These are phyloP conservation scores for Phoma sp. DNA, from an alignment of 2,329 filamentous ascomycete species.

Conservation along the genomic window DNA sequence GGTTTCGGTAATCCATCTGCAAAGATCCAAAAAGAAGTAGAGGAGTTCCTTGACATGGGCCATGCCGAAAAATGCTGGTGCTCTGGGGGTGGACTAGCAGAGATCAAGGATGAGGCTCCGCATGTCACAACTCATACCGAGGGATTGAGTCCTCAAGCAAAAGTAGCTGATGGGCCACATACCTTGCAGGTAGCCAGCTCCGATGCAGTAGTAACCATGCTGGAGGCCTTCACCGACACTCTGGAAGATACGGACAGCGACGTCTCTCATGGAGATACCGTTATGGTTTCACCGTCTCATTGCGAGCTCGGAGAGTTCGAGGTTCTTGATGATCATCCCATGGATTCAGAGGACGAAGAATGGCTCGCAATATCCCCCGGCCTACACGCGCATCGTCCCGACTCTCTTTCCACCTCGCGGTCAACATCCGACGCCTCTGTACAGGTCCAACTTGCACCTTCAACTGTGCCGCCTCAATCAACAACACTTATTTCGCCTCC, in stretches of 20 bases:
- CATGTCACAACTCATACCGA: too few species aligned
- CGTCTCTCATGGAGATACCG: neutral
- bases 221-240: neutral
- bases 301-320: neutral
- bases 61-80: conserved; percentile 36
- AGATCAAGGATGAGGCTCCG: too few species aligned
- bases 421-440: neutral
- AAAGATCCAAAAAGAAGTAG: conserved; percentile 7
- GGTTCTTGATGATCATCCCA: neutral
- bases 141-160: too few species aligned
- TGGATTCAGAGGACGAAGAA: conserved; percentile 1
- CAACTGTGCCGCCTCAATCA: too few species aligned
- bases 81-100: neutral
- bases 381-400: neutral
- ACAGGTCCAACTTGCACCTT: neutral
- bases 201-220: neutral
- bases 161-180: too few species aligned
- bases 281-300: neutral
- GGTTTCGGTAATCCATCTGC: neutral
- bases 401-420: neutral
- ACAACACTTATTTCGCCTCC: neutral
- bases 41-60: conserved; percentile 28
- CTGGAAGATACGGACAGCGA: neutral
- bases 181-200: too few species aligned
- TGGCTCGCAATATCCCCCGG: neutral